Percentiles rank a stretch among this genome's conserved stretches.
Evolutionary conservation across 306 rosid species (phyloP).

Genomic region (Notholithocarpus densiflorus): DNA sequence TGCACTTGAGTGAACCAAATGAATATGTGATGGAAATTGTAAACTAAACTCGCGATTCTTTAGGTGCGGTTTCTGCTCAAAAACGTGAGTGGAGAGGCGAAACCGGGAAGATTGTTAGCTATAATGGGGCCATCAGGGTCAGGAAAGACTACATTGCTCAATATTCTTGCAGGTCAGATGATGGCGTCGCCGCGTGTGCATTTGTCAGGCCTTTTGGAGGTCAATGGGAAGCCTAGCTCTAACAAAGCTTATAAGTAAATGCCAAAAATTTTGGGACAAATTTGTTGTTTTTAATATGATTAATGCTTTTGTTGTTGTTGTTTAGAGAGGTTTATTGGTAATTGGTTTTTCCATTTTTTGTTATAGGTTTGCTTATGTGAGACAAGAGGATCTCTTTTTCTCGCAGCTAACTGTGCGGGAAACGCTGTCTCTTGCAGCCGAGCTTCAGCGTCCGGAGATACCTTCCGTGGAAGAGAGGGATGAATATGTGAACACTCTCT

Average conservation of each 20-base stretch:
- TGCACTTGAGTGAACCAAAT: not conserved
- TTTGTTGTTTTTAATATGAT: conserved; percentile 12
- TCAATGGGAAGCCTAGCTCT: conserved; percentile 66
- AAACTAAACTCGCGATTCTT: not conserved
- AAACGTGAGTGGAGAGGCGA: conserved; percentile 79
- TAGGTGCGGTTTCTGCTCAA: conserved; percentile 77
- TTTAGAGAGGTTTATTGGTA: not conserved
- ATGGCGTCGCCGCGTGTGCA: conserved; percentile 58
- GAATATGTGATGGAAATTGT: not conserved
- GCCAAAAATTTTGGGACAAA: conserved; percentile 3
- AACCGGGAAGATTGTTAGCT: conserved; percentile 79
- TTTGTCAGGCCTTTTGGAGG: conserved; percentile 72
- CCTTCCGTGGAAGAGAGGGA: conserved; percentile 67
- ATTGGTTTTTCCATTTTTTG: not conserved
- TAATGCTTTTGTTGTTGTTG: conserved; percentile 1
- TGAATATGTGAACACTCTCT: conserved; percentile 70
- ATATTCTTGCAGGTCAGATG: conserved; percentile 81
- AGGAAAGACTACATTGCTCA: conserved; percentile 91
- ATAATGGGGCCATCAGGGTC: conserved; percentile 99
- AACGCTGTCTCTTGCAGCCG: conserved; percentile 79
- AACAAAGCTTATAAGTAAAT: conserved; percentile 60
- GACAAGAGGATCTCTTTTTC: conserved; percentile 92
- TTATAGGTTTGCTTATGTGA: conserved; percentile 85
- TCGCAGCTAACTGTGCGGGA: conserved; percentile 93
- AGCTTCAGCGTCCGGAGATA: conserved; percentile 70